Conservation (phyloP, 2,329 filamentous ascomycete species). For the Colletotrichum spinosum region DNA sequence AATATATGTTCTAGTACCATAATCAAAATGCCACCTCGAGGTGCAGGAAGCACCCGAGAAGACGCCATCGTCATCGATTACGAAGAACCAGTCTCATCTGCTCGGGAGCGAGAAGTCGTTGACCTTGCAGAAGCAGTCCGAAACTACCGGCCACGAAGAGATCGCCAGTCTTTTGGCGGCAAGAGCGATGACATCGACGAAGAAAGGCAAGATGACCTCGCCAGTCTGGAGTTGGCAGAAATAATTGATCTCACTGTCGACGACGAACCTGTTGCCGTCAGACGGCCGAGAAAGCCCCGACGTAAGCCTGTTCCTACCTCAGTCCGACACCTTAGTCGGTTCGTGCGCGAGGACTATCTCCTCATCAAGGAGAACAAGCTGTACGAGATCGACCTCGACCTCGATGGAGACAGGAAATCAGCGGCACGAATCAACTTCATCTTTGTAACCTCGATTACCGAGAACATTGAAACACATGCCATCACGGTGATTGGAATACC, state of each 20-base stretch:
- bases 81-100: neutral
- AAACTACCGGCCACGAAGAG: conserved; percentile 5
- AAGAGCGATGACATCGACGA: conserved; percentile 22
- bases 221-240: conserved; percentile 39
- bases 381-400: conserved; percentile 42
- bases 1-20: no score
- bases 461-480: conserved; percentile 39
- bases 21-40: no score
- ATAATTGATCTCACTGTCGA: conserved; percentile 51
- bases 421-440: conserved; percentile 50
- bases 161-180: neutral
- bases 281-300: conserved; percentile 2
- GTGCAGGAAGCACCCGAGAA: conserved; percentile 2
- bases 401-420: conserved; percentile 34
- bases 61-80: conserved; percentile 15
- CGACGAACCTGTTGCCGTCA: conserved; percentile 18
- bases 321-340: neutral
- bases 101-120: neutral
- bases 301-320: neutral
- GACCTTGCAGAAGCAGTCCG: conserved; percentile 9
- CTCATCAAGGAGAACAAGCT: conserved; percentile 42
- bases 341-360: neutral
- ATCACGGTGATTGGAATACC: conserved; percentile 51
- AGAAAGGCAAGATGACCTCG: conserved; percentile 29
- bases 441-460: conserved; percentile 56